phyloP scores from a whole-genome alignment of 305 asterid genomes.

The Petunia hybrid region DNA sequence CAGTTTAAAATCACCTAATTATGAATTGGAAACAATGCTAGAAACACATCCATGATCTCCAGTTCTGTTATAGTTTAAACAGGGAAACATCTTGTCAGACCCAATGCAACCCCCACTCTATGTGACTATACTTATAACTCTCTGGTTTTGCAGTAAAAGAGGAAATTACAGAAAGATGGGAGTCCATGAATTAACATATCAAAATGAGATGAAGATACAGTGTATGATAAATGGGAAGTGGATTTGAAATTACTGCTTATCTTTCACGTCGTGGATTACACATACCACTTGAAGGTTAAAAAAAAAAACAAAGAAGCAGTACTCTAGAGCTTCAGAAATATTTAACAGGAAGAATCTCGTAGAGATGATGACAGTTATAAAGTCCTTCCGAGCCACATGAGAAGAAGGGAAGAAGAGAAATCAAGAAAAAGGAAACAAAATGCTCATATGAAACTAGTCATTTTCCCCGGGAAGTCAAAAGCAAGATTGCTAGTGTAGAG shows the following conservation, averaged over 20 bases:
- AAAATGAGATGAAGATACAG: not conserved
- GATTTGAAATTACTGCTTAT: not conserved
- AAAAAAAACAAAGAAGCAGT: not conserved
- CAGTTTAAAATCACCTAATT: not conserved
- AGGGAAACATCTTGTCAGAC: not conserved
- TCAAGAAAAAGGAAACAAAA: not conserved
- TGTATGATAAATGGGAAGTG: not conserved
- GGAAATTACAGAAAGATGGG: not conserved
- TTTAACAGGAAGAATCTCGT: not conserved
- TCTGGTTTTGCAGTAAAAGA: not conserved
- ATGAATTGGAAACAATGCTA: not conserved
- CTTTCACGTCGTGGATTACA: not conserved
- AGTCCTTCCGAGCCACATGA: not conserved
- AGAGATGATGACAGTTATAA: not conserved
- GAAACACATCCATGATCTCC: not conserved
- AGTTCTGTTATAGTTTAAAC: not conserved
- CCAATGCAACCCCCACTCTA: not conserved
- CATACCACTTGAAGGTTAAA: conserved; percentile 3
- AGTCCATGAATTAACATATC: not conserved
- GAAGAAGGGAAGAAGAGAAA: not conserved
- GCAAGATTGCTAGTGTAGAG: conserved; percentile 14
- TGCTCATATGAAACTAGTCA: not conserved
- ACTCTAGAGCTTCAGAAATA: conserved; percentile 3
- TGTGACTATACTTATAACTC: not conserved
- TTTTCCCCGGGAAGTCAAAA: conserved; percentile 2